Percentiles rank a stretch among this genome's conserved stretches.
Conservation (phyloP, 2,329 filamentous ascomycete genomes). For the Arthrobotrys conoides region DNA sequence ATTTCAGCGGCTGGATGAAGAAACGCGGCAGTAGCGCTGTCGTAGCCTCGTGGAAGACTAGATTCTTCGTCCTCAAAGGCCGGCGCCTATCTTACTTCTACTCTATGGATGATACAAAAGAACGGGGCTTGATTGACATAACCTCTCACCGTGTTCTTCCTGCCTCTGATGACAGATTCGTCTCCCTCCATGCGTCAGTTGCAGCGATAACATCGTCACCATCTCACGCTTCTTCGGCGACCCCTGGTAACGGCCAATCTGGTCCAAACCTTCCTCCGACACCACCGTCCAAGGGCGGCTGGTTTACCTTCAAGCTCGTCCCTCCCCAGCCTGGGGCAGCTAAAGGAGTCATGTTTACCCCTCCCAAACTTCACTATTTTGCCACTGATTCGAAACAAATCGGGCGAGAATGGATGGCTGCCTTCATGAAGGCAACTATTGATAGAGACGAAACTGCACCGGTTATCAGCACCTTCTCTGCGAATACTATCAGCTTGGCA, state of each 20-base stretch:
- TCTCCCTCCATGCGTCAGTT: conserved; percentile 89
- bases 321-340: conserved; percentile 89
- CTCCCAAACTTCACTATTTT: conserved; percentile 97
- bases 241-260: conserved; percentile 66
- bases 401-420: conserved; percentile 97
- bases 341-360: conserved; percentile 95
- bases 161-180: conserved; percentile 90
- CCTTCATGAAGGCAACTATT: conserved; percentile 98
- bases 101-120: conserved; percentile 89
- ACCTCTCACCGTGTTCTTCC: conserved; percentile 97
- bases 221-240: conserved; percentile 71
- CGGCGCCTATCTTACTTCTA: conserved; percentile 96
- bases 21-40: conserved; percentile 91
- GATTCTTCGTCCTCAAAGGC: conserved; percentile 94
- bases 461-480: conserved; percentile 92
- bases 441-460: conserved; percentile 86
- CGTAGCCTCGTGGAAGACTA: conserved; percentile 97
- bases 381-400: conserved; percentile 91
- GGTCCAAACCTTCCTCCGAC: conserved; percentile 65
- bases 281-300: conserved; percentile 71
- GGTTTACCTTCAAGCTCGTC: conserved; percentile 98
- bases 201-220: conserved; percentile 81
- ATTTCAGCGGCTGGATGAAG: conserved; percentile 99
- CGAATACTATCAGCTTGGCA: conserved; percentile 92
- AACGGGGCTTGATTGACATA: conserved; percentile 97